Percentiles rank a stretch among this genome's conserved stretches.
phyloP scores from a whole-genome alignment of 495 filamentous ascomycete genomes.

The Hypoxylon subgilvum region DNA sequence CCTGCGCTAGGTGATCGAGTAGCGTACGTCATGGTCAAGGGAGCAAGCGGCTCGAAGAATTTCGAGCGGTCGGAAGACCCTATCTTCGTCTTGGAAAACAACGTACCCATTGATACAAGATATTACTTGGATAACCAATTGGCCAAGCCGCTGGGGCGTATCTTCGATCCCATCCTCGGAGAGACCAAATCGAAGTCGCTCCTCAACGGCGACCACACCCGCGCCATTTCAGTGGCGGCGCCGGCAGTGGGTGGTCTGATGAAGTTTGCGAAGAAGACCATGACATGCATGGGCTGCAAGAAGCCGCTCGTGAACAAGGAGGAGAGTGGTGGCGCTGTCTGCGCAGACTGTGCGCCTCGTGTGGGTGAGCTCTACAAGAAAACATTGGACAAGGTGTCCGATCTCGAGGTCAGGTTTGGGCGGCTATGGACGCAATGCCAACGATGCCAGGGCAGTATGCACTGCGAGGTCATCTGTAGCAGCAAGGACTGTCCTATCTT shows the following conservation, averaged over 20 bases:
- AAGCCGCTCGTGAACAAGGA: slow-evolving; percentile 82
- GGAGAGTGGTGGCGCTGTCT: slow-evolving; percentile 86
- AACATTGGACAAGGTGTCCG: slow-evolving; percentile 81
- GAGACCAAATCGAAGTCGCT: slow-evolving; percentile 86
- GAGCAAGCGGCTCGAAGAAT: slow-evolving; percentile 82
- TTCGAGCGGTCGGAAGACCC: slow-evolving; percentile 97
- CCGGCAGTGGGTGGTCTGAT: slow-evolving; percentile 90
- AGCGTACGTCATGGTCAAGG: slow-evolving; percentile 97
- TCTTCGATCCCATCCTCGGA: slow-evolving; percentile 96
- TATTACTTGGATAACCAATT: slow-evolving; percentile 99
- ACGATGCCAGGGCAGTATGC: slow-evolving; percentile 94
- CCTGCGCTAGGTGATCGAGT: slow-evolving; percentile 95
- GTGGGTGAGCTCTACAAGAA: slow-evolving; percentile 94
- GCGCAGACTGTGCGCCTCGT: slow-evolving; percentile 79
- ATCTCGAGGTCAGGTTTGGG: slow-evolving; percentile 91
- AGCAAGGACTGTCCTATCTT: slow-evolving; percentile 98
- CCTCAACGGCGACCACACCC: slow-evolving; percentile 87
- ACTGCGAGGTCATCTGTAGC: slow-evolving; percentile 96
- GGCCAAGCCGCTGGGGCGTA: slow-evolving; percentile 87
- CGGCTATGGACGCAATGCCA: slow-evolving; percentile 98
- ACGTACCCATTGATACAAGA: slow-evolving; percentile 95
- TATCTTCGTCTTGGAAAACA: slow-evolving; percentile 95
- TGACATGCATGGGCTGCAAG: slow-evolving; percentile 99
- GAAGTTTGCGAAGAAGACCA: slow-evolving; percentile 97
- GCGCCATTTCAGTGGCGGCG: slow-evolving; percentile 86